A percentile compares a stretch with the other conserved stretches of the same genome.
These are phyloP conservation scores for Erythrophleum ivorense DNA, from an alignment of 331 rosid species.

Conservation along the genomic window DNA sequence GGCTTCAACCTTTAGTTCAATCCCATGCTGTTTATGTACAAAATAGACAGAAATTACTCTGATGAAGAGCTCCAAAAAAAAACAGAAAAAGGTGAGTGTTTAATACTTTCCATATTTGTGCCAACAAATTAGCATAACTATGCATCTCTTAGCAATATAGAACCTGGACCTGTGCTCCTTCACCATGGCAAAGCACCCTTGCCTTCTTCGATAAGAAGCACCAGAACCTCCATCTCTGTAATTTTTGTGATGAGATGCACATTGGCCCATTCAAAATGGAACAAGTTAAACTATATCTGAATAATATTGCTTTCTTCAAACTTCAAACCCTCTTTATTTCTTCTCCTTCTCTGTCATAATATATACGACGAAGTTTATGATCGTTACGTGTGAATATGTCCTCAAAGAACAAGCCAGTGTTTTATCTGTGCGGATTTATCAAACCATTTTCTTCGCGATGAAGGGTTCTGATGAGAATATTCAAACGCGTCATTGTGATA, in stretches of 20 bases:
- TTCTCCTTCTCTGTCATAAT: neutral
- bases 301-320: neutral
- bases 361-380: neutral
- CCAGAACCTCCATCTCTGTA: too few relatives aligned
- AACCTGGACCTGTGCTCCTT: conserved; percentile 66
- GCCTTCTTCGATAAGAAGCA: conserved; percentile 10
- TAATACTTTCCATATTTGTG: conserved; percentile 61
- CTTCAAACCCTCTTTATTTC: neutral
- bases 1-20: too few relatives aligned
- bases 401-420: neutral
- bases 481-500: neutral
- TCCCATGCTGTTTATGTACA: neutral
- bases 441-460: too few relatives aligned
- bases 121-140: conserved; percentile 67
- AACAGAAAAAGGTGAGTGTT: neutral
- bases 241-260: conserved; percentile 31
- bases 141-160: conserved; percentile 70
- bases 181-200: conserved; percentile 50
- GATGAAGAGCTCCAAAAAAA: neutral
- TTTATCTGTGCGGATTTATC: too few relatives aligned
- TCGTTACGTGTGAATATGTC: neutral
- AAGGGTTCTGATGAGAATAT: neutral
- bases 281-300: neutral
- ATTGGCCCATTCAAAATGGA: conserved; percentile 55
- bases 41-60: neutral